phyloP scores from a whole-genome alignment of 2,329 filamentous ascomycete genomes.

The Massarina eburnea region DNA sequence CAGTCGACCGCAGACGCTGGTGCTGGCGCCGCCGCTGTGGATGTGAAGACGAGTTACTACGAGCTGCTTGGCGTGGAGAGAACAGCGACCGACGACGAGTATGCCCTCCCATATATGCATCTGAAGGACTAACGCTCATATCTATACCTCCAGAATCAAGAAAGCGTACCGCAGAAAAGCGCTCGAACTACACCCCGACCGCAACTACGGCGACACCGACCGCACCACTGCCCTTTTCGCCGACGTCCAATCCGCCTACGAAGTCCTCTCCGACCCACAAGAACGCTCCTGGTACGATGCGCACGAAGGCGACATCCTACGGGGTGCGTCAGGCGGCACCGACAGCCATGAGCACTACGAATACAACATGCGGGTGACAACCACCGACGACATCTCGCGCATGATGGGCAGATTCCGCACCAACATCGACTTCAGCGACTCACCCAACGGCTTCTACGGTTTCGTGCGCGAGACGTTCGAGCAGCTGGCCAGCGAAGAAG shows the following conservation, averaged over 20 bases:
- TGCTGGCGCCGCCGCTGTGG: conserved; percentile 16
- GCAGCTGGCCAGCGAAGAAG: conserved; percentile 78
- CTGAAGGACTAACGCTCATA: background rate
- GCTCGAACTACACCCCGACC: conserved; percentile 90
- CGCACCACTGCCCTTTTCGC: conserved; percentile 83
- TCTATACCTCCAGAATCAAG: conserved; percentile 66
- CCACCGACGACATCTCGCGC: conserved; percentile 74
- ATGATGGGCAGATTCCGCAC: conserved; percentile 81
- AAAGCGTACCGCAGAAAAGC: conserved; percentile 90
- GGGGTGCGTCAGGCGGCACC: conserved; percentile 59
- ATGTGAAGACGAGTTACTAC: conserved; percentile 77
- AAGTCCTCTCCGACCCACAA: conserved; percentile 93
- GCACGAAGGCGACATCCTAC: conserved; percentile 82
- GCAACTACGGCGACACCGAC: conserved; percentile 85
- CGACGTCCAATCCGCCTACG: conserved; percentile 89
- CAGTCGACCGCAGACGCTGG: conserved; percentile 45
- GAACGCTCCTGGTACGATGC: conserved; percentile 98
- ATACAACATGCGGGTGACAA: conserved; percentile 73
- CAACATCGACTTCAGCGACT: conserved; percentile 77
- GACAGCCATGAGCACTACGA: conserved; percentile 58
- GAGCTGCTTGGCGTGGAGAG: conserved; percentile 75
- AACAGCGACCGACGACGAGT: conserved; percentile 80
- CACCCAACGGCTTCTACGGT: conserved; percentile 80
- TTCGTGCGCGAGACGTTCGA: conserved; percentile 76
- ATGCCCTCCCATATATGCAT: conserved; percentile 29